Base-by-base conservation (phyloP, 2,329 filamentous ascomycete genomes). In the Ramularia endophylla region DNA sequence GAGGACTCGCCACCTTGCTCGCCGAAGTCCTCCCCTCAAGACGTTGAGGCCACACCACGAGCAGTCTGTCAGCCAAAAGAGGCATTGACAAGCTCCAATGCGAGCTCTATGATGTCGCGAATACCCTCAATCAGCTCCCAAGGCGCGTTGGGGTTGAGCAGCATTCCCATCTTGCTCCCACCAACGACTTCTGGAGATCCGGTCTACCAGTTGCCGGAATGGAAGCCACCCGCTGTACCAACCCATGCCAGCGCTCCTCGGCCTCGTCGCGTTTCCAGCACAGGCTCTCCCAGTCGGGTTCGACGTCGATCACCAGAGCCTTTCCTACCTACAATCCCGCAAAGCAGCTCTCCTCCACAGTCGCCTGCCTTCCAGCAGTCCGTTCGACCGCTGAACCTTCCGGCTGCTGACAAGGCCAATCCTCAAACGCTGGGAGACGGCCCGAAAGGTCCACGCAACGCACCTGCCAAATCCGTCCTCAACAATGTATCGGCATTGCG, bases 401-500 rank as follows among this genome's bases (percentile, higher is more conserved):
- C 45, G 12, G 5, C 25, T 17, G 6, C 29, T 15, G 38, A 30
- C 39, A 33, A 18, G 19, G 18, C 36, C 9, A 17, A 9, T 12
- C 40, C 11, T 11, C 22, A 25, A 25, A 11, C 22, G 22, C 22
- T 11, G 6, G 22, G 22, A 25, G 11, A 38, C 13, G 15, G 17
- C 5, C 47, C 51, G 11, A 25, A 25, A 31, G 57, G 57, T 19
- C 66, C 66, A 0, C 62, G 65, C 33, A 42, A 47, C 2, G 56
- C 55, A 7, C 63, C 66, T 2, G 58, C 61, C 1, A 60, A 60
- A 39, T 59, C 61, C 9, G 51, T 70, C 4, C 60, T 65, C 11
- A 58, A 60, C 22, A 65, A 63, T 6, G 64, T 68, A 30, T 57
- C 58, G 44, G 61, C 61, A 13, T 55, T 70, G 3, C 55, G 68